Evolutionary conservation across 106 monocot species (phyloP), one percentile per base, ranked within the genome.

Genomic region (Dioscorea zingiberensis): DNA sequence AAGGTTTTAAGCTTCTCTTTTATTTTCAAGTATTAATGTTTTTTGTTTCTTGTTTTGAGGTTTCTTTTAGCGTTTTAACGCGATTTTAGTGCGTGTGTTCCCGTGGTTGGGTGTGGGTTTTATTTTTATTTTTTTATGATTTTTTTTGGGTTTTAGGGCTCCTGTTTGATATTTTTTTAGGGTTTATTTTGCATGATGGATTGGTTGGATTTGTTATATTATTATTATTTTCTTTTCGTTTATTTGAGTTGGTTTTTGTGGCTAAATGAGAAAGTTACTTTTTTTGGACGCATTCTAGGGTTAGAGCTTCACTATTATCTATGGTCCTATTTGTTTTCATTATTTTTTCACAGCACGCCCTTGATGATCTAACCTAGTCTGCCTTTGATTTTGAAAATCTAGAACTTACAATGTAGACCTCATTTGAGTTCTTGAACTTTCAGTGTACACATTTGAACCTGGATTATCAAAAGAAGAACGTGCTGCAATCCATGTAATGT

Each of bases 361-460:
- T 56, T 21, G 7, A 56, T 3, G 11, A 22, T 56, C 1, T 19
- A 7, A 53, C 15, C n/a, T 16, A 18, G 23, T 56, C 22, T 56
- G 19, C 23, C 19, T 56, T 24, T 21, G 19, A 23, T 19, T 7
- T 25, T 23, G 7, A 22, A 12, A 22, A 22, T 12, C 56, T 21
- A 56, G 23, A 22, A 24, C 0, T 56, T 24, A 21, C 56, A 22
- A 56, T 21, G n/a, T 24, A 24, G 12, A 19, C 12, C 1, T 56
- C 22, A 22, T 21, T 56, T 21, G n/a, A 21, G 12, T 28, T 22
- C 21, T 24, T 56, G 19, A 18, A 38, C 63, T 19, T 63, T 44
- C 45, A 63, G 63, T 45, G 7, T 46, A 63, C 45, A 63, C 44
- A 63, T 63, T 63, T 46, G 63, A 63, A 46, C 44, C 63, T 45